A percentile compares a stretch with the other conserved stretches of the same genome.
Conservation (phyloP, 768 basidiomycete genomes). For the Botryobasidium botryosum region DNA sequence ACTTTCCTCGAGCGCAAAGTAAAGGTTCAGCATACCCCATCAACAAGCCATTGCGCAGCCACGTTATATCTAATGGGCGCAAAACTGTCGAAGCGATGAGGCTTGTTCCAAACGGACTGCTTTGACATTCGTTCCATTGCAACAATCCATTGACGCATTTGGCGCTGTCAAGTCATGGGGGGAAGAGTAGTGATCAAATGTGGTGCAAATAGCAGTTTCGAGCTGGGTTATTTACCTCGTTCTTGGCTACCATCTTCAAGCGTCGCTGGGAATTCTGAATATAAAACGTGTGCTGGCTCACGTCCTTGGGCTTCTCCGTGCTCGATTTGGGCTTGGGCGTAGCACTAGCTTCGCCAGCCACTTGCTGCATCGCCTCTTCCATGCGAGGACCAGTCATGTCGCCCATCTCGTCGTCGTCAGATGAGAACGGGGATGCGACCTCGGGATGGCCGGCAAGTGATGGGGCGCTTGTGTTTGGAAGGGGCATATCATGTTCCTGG, state of each 20-base stretch:
- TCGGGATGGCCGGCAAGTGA: too few relatives aligned
- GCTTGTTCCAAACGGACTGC: slow-evolving; percentile 57
- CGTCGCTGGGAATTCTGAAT: slow-evolving; percentile 81
- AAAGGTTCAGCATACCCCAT: slow-evolving; percentile 49
- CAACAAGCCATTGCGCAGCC: slow-evolving; percentile 94
- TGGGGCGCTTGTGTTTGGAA: too few relatives aligned
- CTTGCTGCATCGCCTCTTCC: too few relatives aligned
- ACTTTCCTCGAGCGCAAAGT: not conserved
- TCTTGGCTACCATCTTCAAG: slow-evolving; percentile 72
- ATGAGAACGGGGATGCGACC: too few relatives aligned
- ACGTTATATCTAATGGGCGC: slow-evolving; percentile 86
- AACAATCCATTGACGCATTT: slow-evolving; percentile 96
- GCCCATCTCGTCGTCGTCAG: too few relatives aligned
- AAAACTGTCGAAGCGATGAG: slow-evolving; percentile 86
- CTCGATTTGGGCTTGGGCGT: too few relatives aligned
- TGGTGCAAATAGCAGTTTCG: too few relatives aligned
- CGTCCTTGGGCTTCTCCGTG: slow-evolving; percentile 42
- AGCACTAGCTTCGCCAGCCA: too few relatives aligned
- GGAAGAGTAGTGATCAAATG: not conserved
- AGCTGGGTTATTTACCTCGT: slow-evolving; percentile 36
- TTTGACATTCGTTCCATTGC: slow-evolving; percentile 67
- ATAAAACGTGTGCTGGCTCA: slow-evolving; percentile 89
- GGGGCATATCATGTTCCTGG: too few relatives aligned
- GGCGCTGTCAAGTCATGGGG: slow-evolving; percentile 34
- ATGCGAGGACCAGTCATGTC: too few relatives aligned